Conservation (phyloP, 1,284 basidiomycete genomes). For the Puccinia brachypodii region DNA sequence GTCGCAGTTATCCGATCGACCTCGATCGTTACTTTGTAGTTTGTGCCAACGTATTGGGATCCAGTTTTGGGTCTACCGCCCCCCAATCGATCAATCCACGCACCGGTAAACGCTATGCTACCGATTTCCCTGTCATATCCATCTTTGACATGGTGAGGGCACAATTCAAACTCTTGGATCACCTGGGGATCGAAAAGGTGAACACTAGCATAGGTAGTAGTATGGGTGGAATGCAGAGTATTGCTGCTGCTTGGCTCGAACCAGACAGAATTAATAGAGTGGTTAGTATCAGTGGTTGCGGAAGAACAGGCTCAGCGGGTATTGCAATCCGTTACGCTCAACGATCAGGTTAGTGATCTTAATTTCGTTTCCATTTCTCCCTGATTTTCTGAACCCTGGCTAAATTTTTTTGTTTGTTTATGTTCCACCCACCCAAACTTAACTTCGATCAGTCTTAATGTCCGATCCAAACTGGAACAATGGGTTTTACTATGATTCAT, state of each 20-base stretch:
- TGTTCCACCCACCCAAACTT: too few species aligned
- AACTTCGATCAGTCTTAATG: slow-evolving; percentile 98
- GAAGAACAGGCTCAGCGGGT: slow-evolving; percentile 82
- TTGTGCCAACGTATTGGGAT: slow-evolving; percentile 95
- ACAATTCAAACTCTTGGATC: slow-evolving; percentile 82
- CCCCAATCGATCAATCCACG: slow-evolving; percentile 74
- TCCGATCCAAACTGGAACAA: slow-evolving; percentile 99
- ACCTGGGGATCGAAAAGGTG: slow-evolving; percentile 76
- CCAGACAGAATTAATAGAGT: slow-evolving; percentile 83
- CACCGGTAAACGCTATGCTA: slow-evolving; percentile 74
- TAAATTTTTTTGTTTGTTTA: not conserved
- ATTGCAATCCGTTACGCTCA: slow-evolving; percentile 96
- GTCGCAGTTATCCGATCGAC: slow-evolving; percentile 74
- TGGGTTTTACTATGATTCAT: slow-evolving; percentile 86
- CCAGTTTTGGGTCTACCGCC: slow-evolving; percentile 95
- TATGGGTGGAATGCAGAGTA: slow-evolving; percentile 98
- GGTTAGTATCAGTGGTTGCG: slow-evolving; percentile 90
- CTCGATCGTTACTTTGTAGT: slow-evolving; percentile 90
- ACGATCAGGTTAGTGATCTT: slow-evolving; percentile 61
- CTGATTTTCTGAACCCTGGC: not conserved
- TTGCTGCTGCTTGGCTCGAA: slow-evolving; percentile 91
- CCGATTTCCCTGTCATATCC: slow-evolving; percentile 84
- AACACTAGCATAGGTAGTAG: slow-evolving; percentile 90
- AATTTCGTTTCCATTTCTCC: slow-evolving; percentile 1
- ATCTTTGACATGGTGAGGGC: slow-evolving; percentile 95